phyloP scores from a whole-genome alignment of 2,329 filamentous ascomycete genomes.

The Neonectria coccinea region DNA sequence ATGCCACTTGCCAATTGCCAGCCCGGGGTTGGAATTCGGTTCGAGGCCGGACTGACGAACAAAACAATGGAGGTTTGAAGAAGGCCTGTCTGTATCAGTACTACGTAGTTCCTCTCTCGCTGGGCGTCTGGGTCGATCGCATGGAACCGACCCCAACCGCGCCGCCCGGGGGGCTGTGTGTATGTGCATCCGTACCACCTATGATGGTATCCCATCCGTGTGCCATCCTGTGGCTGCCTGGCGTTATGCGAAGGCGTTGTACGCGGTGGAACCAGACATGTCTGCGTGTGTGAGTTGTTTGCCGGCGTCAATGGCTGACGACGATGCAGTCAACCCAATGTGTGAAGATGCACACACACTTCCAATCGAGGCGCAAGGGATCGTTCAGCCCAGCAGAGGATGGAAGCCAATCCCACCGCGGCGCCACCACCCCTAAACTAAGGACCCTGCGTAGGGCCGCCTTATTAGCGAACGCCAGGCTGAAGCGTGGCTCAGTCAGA shows the following conservation, averaged over 20 bases:
- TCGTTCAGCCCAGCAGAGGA: slow-evolving; percentile 14
- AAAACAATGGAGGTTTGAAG: slow-evolving; percentile 14
- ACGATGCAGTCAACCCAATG: slow-evolving; percentile 2
- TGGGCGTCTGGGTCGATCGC: slow-evolving; percentile 5
- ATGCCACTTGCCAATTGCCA: slow-evolving; percentile 1
- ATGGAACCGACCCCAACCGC: slow-evolving; percentile 3
- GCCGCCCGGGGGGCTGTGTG: not conserved
- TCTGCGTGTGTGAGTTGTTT: slow-evolving; percentile 8
- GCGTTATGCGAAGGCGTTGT: slow-evolving; percentile 10
- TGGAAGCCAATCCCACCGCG: slow-evolving; percentile 18
- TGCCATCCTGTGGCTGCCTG: slow-evolving; percentile 10
- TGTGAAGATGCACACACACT: not conserved
- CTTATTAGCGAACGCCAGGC: slow-evolving; percentile 23
- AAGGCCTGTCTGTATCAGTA: not conserved
- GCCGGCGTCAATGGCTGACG: slow-evolving; percentile 8
- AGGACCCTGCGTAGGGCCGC: slow-evolving; percentile 18
- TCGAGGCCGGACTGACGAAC: not conserved
- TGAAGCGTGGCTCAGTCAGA: slow-evolving; percentile 7
- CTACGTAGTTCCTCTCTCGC: not conserved
- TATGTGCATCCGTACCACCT: not conserved
- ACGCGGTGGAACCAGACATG: not conserved
- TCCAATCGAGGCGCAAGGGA: slow-evolving; percentile 14
- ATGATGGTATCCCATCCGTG: slow-evolving; percentile 11
- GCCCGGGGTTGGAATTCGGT: not conserved
- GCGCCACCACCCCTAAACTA: slow-evolving; percentile 14